Evolutionary conservation across 441 rosid species (phyloP).

Genomic region (Melastoma candidum): DNA sequence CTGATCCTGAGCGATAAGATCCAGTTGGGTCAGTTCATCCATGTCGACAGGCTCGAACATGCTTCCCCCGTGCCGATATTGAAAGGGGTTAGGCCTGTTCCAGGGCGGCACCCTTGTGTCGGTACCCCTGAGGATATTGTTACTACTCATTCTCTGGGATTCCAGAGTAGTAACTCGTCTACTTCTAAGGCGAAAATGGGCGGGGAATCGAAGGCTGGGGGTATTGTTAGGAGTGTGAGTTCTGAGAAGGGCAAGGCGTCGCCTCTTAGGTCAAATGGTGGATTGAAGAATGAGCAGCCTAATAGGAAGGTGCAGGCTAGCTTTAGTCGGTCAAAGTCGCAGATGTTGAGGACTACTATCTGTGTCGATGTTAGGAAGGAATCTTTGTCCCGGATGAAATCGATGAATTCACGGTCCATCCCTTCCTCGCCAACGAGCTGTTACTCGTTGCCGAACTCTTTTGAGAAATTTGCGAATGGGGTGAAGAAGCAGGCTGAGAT

Average conservation of each 20-base stretch:
- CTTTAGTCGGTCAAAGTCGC: slow-evolving; percentile 57
- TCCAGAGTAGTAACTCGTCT: slow-evolving; percentile 27
- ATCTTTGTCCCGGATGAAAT: slow-evolving; percentile 37
- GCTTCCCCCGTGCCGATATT: slow-evolving; percentile 91
- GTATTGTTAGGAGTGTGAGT: slow-evolving; percentile 8
- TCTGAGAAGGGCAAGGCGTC: slow-evolving; percentile 41
- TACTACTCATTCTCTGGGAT: slow-evolving; percentile 65
- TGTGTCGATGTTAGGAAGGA: slow-evolving; percentile 53
- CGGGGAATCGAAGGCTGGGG: slow-evolving; percentile 19
- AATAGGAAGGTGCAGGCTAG: slow-evolving; percentile 22
- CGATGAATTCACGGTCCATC: slow-evolving; percentile 52
- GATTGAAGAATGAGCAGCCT: slow-evolving; percentile 38
- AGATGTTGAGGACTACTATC: slow-evolving; percentile 8
- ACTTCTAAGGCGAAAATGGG: slow-evolving; percentile 37
- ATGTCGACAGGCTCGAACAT: slow-evolving; percentile 75
- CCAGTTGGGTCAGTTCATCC: too few relatives aligned
- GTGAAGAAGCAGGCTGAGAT: slow-evolving; percentile 62
- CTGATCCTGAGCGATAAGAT: slow-evolving; percentile 40
- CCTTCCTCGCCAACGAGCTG: slow-evolving; percentile 89
- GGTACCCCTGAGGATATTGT: slow-evolving; percentile 94
- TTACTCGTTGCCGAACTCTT: slow-evolving; percentile 76
- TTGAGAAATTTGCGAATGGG: slow-evolving; percentile 77
- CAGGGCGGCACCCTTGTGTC: slow-evolving; percentile 92
- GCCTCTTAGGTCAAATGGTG: slow-evolving; percentile 35
- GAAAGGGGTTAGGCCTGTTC: slow-evolving; percentile 82